These are phyloP conservation scores for Neofusicoccum umdonicola DNA, from an alignment of 2,329 filamentous ascomycete species.

Conservation along the genomic window DNA sequence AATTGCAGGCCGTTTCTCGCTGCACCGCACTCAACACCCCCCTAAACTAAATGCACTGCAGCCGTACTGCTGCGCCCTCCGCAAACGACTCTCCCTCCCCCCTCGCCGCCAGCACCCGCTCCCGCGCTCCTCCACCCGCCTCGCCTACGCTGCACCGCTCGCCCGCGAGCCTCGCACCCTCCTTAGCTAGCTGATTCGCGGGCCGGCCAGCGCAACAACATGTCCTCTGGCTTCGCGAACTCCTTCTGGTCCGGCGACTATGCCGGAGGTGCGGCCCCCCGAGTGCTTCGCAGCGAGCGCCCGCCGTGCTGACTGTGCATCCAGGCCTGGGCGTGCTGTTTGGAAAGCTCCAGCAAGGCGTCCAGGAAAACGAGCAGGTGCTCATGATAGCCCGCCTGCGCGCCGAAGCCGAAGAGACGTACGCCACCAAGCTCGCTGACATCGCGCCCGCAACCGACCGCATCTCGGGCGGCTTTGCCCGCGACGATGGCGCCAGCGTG, in stretches of 20 bases:
- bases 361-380: conserved; percentile 91
- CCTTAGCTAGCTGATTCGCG: conserved; percentile 10
- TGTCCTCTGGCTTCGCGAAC: conserved; percentile 68
- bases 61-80: neutral
- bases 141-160: neutral
- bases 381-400: conserved; percentile 89
- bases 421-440: conserved; percentile 75
- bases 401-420: conserved; percentile 90
- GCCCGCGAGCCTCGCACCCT: neutral
- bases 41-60: conserved; percentile 3
- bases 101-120: neutral
- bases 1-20: conserved; percentile 9
- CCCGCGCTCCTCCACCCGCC: neutral
- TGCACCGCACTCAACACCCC: conserved; percentile 3
- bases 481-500: conserved; percentile 93
- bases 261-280: conserved; percentile 68
- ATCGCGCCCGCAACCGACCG: conserved; percentile 82
- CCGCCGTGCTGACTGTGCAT: conserved; percentile 25
- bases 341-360: conserved; percentile 92
- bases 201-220: conserved; percentile 16
- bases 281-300: neutral
- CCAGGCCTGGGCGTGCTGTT: conserved; percentile 84
- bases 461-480: conserved; percentile 76
- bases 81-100: neutral
- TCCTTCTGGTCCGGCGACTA: conserved; percentile 99